phyloP scores from a whole-genome alignment of 495 filamentous ascomycete genomes.

The Aspergillus sclerotiicarbonarius region DNA sequence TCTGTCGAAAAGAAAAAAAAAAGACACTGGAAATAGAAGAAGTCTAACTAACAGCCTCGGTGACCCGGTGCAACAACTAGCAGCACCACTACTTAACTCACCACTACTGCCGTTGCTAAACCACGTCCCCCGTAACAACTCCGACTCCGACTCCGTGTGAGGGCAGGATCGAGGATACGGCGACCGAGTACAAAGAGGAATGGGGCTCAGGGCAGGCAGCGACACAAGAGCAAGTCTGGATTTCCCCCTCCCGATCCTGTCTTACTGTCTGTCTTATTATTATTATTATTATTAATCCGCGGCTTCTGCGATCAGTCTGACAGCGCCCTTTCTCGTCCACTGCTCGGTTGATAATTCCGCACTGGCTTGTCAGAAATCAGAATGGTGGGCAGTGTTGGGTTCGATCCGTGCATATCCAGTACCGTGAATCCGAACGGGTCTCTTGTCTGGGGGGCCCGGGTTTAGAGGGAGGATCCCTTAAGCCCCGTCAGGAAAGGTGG shows the following conservation, averaged over 20 bases:
- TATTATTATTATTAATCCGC: no score
- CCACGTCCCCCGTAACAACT: neutral
- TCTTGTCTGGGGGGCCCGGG: neutral
- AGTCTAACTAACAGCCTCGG: neutral
- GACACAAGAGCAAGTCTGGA: neutral
- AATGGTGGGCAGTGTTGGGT: neutral
- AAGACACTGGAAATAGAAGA: conserved; percentile 3
- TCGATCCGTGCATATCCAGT: conserved; percentile 2
- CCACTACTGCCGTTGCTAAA: neutral
- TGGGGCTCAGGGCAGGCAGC: conserved; percentile 4
- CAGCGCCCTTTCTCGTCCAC: neutral
- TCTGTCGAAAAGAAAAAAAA: conserved; percentile 8
- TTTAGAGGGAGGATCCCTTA: neutral
- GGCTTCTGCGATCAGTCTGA: neutral
- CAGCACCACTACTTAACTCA: no score
- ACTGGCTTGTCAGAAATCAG: neutral
- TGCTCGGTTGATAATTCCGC: conserved; percentile 15
- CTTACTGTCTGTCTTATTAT: no score
- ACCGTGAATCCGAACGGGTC: conserved; percentile 7
- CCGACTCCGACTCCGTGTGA: neutral
- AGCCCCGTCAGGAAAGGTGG: neutral
- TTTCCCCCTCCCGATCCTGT: neutral
- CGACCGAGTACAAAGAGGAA: conserved; percentile 13
- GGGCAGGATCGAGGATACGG: conserved; percentile 11
- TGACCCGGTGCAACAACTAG: no score